Conservation (phyloP, 257 asterid genomes). For the Perilla frutescens region DNA sequence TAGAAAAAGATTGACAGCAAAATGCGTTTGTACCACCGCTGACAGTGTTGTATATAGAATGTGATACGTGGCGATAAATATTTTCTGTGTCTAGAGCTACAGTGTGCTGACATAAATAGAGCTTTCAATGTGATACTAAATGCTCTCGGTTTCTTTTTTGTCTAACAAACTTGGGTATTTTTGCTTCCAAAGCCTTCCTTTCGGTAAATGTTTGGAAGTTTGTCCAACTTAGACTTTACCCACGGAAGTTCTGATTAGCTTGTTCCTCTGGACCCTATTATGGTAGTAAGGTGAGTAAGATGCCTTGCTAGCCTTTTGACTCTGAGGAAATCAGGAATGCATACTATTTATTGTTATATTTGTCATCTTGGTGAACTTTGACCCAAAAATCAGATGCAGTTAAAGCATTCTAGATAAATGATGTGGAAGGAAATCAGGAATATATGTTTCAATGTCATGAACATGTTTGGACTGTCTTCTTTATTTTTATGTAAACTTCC, state of each 20-base stretch:
- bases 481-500: not conserved
- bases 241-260: not conserved
- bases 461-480: not conserved
- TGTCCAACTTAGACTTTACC: constrained; percentile 12
- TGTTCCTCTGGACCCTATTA: not conserved
- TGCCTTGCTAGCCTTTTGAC: not conserved
- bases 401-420: not conserved
- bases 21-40: not conserved
- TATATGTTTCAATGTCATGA: not conserved
- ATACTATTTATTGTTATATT: not conserved
- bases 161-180: not conserved
- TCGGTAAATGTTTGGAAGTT: not conserved
- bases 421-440: not conserved
- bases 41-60: not conserved
- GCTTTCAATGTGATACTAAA: constrained; percentile 1
- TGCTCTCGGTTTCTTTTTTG: constrained; percentile 9
- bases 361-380: not conserved
- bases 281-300: constrained; percentile 10
- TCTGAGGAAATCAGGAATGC: not conserved
- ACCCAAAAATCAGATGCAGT: not conserved
- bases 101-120: not conserved
- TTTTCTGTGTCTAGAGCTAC: not conserved
- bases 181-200: not conserved
- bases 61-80: not conserved
- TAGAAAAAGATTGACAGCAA: not conserved